phyloP scores from a whole-genome alignment of 768 basidiomycete genomes.

The Pisolithus sp. region DNA sequence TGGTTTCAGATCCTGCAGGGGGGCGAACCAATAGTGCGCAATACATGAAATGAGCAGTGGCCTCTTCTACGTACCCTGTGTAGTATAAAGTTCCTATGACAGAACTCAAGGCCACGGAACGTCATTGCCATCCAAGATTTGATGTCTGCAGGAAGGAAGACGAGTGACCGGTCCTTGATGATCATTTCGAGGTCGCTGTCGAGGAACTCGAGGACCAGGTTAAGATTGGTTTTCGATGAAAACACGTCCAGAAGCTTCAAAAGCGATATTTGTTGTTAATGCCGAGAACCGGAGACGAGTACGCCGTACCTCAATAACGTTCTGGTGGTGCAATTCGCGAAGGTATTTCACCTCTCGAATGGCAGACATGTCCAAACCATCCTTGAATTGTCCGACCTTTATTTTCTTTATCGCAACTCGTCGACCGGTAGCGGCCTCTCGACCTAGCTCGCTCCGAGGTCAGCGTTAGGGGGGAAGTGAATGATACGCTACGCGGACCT shows the following conservation, averaged over 20 bases:
- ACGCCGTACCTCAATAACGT: conserved; percentile 78
- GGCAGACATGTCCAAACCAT: conserved; percentile 98
- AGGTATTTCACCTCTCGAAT: conserved; percentile 97
- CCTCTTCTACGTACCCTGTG: conserved; percentile 62
- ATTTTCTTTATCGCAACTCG: conserved; percentile 98
- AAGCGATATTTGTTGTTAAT: neutral
- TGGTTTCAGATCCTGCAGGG: conserved; percentile 85
- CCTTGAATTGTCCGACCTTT: conserved; percentile 93
- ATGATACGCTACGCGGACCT: conserved; percentile 42
- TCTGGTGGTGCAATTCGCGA: conserved; percentile 88
- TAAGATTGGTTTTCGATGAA: conserved; percentile 92
- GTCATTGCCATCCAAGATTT: conserved; percentile 99
- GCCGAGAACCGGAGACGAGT: neutral
- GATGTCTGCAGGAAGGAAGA: conserved; percentile 93
- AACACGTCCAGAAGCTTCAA: conserved; percentile 90
- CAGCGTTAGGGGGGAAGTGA: conserved; percentile 7
- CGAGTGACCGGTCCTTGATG: conserved; percentile 87
- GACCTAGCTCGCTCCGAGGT: conserved; percentile 38
- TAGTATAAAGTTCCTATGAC: conserved; percentile 88
- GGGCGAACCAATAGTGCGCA: neutral
- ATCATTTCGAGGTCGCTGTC: conserved; percentile 96
- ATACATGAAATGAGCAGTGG: neutral
- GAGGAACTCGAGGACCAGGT: conserved; percentile 94
- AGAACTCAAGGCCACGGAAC: conserved; percentile 95
- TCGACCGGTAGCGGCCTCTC: conserved; percentile 66